These are phyloP conservation scores for Haplosporangium sp. DNA, from an alignment of 371 early-diverging fungal genomes.

Conservation along the genomic window DNA sequence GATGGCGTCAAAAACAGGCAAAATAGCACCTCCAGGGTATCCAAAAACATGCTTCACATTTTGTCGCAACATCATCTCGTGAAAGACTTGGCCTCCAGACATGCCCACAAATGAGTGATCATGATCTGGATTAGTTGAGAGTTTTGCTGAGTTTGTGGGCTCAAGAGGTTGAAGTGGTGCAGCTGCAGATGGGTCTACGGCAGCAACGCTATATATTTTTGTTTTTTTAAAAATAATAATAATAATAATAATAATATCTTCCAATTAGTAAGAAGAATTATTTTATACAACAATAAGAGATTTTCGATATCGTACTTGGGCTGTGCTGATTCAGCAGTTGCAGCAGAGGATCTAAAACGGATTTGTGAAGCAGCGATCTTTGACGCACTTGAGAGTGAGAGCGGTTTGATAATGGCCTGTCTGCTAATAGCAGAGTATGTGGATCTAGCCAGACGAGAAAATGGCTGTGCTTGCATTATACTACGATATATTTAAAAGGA, in stretches of 20 bases:
- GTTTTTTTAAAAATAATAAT: too few relatives aligned
- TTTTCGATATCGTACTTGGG: conserved; percentile 18
- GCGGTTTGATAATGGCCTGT: conserved; percentile 16
- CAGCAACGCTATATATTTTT: conserved; percentile 15
- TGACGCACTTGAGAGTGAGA: conserved; percentile 30
- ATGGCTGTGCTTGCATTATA: conserved; percentile 44
- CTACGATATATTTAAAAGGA: not conserved
- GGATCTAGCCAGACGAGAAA: conserved; percentile 43
- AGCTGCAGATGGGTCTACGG: conserved; percentile 38
- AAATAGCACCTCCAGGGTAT: conserved; percentile 97
- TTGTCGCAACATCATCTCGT: conserved; percentile 97
- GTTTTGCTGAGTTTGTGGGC: conserved; percentile 26
- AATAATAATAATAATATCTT: too few relatives aligned
- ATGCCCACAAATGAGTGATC: conserved; percentile 90
- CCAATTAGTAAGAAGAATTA: too few relatives aligned
- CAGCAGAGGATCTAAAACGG: conserved; percentile 46
- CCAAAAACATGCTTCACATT: conserved; percentile 95
- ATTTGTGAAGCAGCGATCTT: conserved; percentile 35
- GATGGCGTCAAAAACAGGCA: conserved; percentile 98
- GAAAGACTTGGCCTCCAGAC: conserved; percentile 98
- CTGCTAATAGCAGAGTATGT: conserved; percentile 35
- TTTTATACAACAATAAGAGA: not conserved
- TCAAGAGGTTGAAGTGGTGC: conserved; percentile 37
- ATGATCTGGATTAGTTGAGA: conserved; percentile 49
- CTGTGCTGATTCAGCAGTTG: conserved; percentile 37